Evolutionary conservation across 768 basidiomycete species (phyloP).

Genomic region (Mycena galopus): DNA sequence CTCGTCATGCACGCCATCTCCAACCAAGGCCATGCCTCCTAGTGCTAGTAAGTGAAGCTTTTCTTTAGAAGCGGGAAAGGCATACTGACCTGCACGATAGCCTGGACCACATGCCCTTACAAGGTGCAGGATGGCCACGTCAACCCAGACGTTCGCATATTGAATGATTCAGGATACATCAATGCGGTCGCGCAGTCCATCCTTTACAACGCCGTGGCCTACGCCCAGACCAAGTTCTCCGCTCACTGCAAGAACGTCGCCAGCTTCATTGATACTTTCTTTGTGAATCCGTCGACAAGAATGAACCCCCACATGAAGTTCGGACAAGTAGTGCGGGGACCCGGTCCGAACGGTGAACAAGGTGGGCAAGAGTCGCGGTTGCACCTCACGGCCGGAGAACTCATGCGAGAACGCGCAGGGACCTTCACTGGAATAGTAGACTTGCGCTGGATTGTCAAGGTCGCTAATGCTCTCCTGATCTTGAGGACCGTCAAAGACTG

Average conservation of each 20-base stretch:
- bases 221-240: constrained; percentile 48
- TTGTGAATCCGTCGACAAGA: constrained; percentile 55
- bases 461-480: constrained; percentile 60
- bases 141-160: constrained; percentile 65
- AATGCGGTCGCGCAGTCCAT: constrained; percentile 57
- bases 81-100: constrained; percentile 33
- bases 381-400: too few species aligned
- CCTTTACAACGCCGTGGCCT: constrained; percentile 56
- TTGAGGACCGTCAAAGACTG: constrained; percentile 46
- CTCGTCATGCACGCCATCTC: constrained; percentile 61
- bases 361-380: too few species aligned
- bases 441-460: constrained; percentile 62
- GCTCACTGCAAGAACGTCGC: constrained; percentile 50
- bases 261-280: constrained; percentile 59
- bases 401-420: too few species aligned
- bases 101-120: constrained; percentile 61
- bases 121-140: constrained; percentile 64
- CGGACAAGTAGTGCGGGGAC: constrained; percentile 67
- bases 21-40: constrained; percentile 59
- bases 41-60: constrained; percentile 63
- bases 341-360: constrained; percentile 53
- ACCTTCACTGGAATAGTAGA: constrained; percentile 69
- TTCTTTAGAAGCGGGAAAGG: background rate
- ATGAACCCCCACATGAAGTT: constrained; percentile 70
- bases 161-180: constrained; percentile 58